Evolutionary conservation across 495 filamentous ascomycete species (phyloP).

Genomic region (Patellaria atrata): DNA sequence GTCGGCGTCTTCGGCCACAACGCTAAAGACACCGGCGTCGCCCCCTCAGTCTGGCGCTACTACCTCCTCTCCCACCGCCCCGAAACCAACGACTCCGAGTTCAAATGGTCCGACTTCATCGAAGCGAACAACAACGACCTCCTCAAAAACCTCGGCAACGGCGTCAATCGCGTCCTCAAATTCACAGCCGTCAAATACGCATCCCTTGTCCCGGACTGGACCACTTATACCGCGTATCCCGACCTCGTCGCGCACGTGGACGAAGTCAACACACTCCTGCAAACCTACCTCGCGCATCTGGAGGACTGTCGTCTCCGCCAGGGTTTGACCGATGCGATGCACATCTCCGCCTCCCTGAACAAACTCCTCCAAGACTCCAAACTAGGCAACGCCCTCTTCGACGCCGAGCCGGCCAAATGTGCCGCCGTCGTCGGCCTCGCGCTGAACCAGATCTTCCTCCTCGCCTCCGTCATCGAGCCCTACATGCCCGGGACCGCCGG

Average conservation of each 20-base stretch:
- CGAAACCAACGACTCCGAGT: conserved; percentile 78
- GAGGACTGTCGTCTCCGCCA: conserved; percentile 62
- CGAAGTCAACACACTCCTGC: conserved; percentile 46
- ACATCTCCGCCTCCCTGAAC: conserved; percentile 61
- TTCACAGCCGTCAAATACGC: conserved; percentile 62
- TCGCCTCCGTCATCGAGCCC: conserved; percentile 60
- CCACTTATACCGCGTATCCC: conserved; percentile 31
- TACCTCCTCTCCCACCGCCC: conserved; percentile 81
- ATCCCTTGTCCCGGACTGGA: conserved; percentile 56
- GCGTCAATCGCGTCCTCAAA: conserved; percentile 87
- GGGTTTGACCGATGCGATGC: conserved; percentile 55
- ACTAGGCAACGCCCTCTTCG: conserved; percentile 66
- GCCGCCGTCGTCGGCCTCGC: conserved; percentile 62
- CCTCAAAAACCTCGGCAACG: conserved; percentile 82
- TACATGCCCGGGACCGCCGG: conserved; percentile 69
- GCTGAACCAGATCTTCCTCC: conserved; percentile 67
- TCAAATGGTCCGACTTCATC: conserved; percentile 77
- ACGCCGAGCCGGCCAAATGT: conserved; percentile 56
- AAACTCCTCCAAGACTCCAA: conserved; percentile 66
- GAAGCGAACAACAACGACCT: conserved; percentile 81
- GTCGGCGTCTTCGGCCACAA: conserved; percentile 85
- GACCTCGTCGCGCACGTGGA: conserved; percentile 41
- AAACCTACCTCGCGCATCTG: conserved; percentile 56
- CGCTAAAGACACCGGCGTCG: conserved; percentile 77
- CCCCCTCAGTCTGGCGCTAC: conserved; percentile 81